These are phyloP conservation scores for Berberis thunbergii DNA, from an alignment of 164 flowering plant species.

Conservation along the genomic window DNA sequence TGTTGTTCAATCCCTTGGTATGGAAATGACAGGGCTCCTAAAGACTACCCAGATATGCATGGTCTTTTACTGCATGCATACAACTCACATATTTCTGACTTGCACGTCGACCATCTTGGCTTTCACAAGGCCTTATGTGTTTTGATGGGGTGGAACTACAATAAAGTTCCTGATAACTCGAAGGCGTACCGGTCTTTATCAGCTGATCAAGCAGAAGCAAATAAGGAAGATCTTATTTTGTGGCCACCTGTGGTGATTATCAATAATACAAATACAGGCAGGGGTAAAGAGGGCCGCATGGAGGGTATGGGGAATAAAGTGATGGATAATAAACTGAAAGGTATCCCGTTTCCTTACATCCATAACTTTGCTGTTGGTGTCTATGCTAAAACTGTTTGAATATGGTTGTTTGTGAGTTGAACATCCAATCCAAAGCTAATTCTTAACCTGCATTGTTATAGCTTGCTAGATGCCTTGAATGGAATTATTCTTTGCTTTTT, in stretches of 20 bases:
- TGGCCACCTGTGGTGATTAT: conserved; percentile 95
- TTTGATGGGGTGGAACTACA: conserved; percentile 87
- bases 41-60: conserved; percentile 77
- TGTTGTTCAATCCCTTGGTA: conserved; percentile 34
- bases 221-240: conserved; percentile 72
- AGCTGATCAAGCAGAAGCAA: conserved; percentile 64
- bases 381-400: neutral
- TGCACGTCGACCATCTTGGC: conserved; percentile 75
- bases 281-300: conserved; percentile 79
- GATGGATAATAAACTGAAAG: conserved; percentile 85
- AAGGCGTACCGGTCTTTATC: conserved; percentile 63
- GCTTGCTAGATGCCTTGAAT: no score
- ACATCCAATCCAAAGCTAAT: no score
- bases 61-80: conserved; percentile 80
- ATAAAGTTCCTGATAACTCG: conserved; percentile 66
- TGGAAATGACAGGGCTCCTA: conserved; percentile 72
- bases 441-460: neutral
- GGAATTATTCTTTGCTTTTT: no score
- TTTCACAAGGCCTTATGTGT: conserved; percentile 91
- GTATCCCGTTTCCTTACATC: conserved; percentile 36
- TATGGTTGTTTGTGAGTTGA: neutral
- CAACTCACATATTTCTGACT: conserved; percentile 55
- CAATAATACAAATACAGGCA: conserved; percentile 79
- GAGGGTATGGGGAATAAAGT: conserved; percentile 91
- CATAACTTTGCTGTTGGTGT: conserved; percentile 2